Evolutionary conservation across 805 yeast genomes (phyloP).

Genomic region (Lachancea thermotolerans): DNA sequence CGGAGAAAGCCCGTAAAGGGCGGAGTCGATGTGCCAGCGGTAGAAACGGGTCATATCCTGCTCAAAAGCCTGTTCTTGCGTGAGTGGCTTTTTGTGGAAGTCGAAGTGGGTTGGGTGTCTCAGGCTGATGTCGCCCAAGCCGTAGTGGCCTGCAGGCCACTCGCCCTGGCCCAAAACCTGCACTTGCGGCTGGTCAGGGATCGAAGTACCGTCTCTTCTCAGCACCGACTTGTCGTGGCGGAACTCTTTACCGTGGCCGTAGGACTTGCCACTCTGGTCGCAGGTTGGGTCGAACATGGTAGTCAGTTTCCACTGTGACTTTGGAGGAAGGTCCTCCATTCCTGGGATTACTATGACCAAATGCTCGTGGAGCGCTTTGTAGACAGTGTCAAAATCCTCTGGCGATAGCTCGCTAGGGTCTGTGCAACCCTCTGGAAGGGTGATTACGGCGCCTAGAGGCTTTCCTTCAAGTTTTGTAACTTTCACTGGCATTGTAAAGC

Average conservation of each 20-base stretch:
- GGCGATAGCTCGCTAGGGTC: constrained; percentile 68
- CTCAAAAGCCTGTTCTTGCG: constrained; percentile 53
- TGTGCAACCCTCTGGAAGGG: constrained; percentile 58
- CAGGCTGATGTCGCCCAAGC: constrained; percentile 48
- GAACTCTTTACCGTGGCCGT: constrained; percentile 81
- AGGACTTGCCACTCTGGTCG: constrained; percentile 43
- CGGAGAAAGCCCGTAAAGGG: constrained; percentile 77
- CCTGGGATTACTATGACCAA: constrained; percentile 70
- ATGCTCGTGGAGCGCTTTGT: constrained; percentile 58
- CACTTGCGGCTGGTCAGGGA: constrained; percentile 81
- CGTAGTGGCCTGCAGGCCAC: constrained; percentile 54
- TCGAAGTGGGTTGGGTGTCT: constrained; percentile 81
- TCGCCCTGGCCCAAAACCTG: constrained; percentile 83
- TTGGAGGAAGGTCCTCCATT: constrained; percentile 61
- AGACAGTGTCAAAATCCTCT: constrained; percentile 54
- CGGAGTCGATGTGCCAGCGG: constrained; percentile 93
- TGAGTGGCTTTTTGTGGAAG: constrained; percentile 64
- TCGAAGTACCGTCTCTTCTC: constrained; percentile 72
- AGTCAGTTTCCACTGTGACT: constrained; percentile 70
- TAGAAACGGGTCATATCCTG: constrained; percentile 70
- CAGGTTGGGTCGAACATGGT: constrained; percentile 72
- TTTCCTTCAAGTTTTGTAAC: constrained; percentile 18
- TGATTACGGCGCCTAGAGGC: constrained; percentile 64
- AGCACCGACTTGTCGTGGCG: constrained; percentile 61
- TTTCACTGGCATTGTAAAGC: constrained; percentile 12